Conservation (phyloP, 2,329 filamentous ascomycete genomes). For the Cytospora leucostoma region DNA sequence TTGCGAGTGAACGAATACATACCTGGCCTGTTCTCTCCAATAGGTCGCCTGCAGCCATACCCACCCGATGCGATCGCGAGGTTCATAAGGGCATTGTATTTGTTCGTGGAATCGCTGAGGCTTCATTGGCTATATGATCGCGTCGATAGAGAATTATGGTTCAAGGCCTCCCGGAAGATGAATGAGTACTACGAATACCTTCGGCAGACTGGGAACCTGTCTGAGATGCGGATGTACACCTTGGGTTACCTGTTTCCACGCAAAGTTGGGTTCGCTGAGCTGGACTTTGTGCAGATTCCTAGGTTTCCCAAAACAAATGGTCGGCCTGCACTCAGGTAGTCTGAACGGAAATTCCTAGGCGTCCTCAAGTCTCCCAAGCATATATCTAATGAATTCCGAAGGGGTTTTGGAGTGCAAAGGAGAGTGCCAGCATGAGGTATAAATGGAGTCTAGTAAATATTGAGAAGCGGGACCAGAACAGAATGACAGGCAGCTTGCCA, state of each 20-base stretch:
- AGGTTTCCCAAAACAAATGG: too few relatives aligned
- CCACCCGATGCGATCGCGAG: neutral
- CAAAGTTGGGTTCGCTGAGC: neutral
- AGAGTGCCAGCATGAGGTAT: too few relatives aligned
- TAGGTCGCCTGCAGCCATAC: neutral
- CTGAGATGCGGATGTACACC: neutral
- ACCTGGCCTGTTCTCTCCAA: neutral
- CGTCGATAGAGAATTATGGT: constrained; percentile 11
- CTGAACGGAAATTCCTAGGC: too few relatives aligned
- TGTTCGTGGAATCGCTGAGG: neutral
- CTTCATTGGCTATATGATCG: constrained; percentile 4
- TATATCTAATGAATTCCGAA: too few relatives aligned
- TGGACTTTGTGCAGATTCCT: too few relatives aligned
- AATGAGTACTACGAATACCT: neutral
- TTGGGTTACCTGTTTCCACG: neutral
- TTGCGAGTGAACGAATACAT: constrained; percentile 10
- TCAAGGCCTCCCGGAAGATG: neutral
- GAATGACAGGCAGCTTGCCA: too few relatives aligned
- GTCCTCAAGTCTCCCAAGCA: too few relatives aligned
- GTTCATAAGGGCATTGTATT: neutral
- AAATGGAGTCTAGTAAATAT: too few relatives aligned
- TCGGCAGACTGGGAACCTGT: neutral
- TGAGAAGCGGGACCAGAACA: too few relatives aligned
- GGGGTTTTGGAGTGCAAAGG: too few relatives aligned
- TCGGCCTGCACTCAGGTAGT: too few relatives aligned